A percentile compares a stretch with the other conserved stretches of the same genome.
These are phyloP conservation scores for Septoria linicola DNA, from an alignment of 2,329 filamentous ascomycete genomes.

Conservation along the genomic window DNA sequence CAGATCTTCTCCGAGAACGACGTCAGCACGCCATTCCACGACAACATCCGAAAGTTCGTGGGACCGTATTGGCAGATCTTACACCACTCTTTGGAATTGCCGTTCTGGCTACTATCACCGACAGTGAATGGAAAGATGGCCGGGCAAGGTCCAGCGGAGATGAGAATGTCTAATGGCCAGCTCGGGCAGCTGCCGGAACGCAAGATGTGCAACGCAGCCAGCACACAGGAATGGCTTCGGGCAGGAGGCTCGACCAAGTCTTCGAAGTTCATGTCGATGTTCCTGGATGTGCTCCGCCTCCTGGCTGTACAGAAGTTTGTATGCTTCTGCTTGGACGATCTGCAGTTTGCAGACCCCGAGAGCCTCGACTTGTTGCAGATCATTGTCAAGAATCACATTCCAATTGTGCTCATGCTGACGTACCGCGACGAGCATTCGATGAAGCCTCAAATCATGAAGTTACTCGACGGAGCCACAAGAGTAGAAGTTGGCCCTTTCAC, in stretches of 20 bases:
- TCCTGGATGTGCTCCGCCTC: slow-evolving; percentile 79
- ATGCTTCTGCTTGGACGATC: slow-evolving; percentile 82
- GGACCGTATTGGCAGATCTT: slow-evolving; percentile 59
- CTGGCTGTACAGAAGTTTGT: slow-evolving; percentile 83
- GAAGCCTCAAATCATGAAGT: slow-evolving; percentile 38
- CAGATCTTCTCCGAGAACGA: slow-evolving; percentile 66
- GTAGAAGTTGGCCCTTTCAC: slow-evolving; percentile 71
- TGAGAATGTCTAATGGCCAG: slow-evolving; percentile 14
- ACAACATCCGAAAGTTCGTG: slow-evolving; percentile 56
- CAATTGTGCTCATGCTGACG: slow-evolving; percentile 78
- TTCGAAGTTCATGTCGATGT: slow-evolving; percentile 80
- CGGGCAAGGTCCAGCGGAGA: slow-evolving; percentile 3
- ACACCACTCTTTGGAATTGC: slow-evolving; percentile 59
- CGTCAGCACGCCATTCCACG: slow-evolving; percentile 61
- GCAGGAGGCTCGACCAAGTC: slow-evolving; percentile 50
- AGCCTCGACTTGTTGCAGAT: slow-evolving; percentile 79
- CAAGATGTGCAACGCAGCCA: slow-evolving; percentile 38
- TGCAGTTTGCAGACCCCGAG: slow-evolving; percentile 88
- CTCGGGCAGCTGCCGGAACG: slow-evolving; percentile 19
- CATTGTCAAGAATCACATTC: slow-evolving; percentile 74
- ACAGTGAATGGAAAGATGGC: slow-evolving; percentile 28
- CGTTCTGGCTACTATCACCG: slow-evolving; percentile 60
- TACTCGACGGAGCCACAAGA: slow-evolving; percentile 56
- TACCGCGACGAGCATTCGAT: slow-evolving; percentile 45
- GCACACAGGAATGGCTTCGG: slow-evolving; percentile 46